Percentiles rank a stretch among this genome's conserved stretches.
phyloP scores from a whole-genome alignment of 495 filamentous ascomycete genomes.

The Talaromyces liani region DNA sequence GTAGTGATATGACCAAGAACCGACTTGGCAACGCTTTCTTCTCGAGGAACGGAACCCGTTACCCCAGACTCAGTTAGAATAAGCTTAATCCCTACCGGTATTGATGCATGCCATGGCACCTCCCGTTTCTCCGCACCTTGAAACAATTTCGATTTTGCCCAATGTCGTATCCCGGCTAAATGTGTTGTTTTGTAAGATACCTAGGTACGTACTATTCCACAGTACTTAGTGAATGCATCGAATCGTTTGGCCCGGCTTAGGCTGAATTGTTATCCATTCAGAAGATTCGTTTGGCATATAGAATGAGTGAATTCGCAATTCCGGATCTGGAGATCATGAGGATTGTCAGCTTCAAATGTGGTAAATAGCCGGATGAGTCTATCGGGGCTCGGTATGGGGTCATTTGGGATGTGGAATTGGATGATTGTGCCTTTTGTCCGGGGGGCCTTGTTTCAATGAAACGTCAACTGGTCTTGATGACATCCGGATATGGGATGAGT shows the following conservation, averaged over 20 bases:
- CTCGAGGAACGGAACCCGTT: no score
- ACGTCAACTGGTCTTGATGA: no score
- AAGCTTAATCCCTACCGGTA: background rate
- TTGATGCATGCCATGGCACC: background rate
- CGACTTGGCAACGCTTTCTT: no score
- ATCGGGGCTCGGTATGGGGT: background rate
- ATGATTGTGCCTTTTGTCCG: background rate
- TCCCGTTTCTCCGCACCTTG: background rate
- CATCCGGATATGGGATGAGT: background rate
- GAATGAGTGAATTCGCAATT: background rate
- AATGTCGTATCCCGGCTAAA: background rate
- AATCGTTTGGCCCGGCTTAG: background rate
- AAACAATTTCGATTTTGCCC: background rate
- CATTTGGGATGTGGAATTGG: background rate
- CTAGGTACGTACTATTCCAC: background rate
- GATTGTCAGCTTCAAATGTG: background rate
- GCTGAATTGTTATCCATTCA: background rate
- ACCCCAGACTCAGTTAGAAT: background rate
- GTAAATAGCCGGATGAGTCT: background rate
- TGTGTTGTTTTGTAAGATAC: background rate
- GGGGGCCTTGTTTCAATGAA: background rate
- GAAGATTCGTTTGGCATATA: background rate
- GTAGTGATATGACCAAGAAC: no score
- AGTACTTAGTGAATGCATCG: background rate
- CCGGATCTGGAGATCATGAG: background rate